Conservation (phyloP, 352 stramenopile species). For the Pythium pectinolyticum region DNA sequence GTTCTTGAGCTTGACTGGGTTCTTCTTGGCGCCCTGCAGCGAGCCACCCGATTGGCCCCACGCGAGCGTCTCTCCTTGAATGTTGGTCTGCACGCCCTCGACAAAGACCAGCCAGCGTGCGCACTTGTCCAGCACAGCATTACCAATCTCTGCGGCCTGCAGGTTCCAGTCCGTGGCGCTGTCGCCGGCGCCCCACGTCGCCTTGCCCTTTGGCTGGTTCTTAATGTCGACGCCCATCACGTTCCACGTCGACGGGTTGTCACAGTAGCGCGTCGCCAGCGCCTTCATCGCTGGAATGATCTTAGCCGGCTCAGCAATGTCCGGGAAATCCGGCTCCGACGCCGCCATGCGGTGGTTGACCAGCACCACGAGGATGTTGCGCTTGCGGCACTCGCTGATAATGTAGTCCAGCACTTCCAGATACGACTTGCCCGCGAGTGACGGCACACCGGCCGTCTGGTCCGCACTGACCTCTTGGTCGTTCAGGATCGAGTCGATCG, state of each 20-base stretch:
- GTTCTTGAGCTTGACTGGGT: slow-evolving; percentile 65
- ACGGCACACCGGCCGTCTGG: slow-evolving; percentile 43
- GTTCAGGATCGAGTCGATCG: slow-evolving; percentile 62
- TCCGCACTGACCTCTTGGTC: slow-evolving; percentile 43
- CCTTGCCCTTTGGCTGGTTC: slow-evolving; percentile 72
- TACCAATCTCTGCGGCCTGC: slow-evolving; percentile 61
- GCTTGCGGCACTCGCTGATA: slow-evolving; percentile 49
- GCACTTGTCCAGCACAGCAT: slow-evolving; percentile 63
- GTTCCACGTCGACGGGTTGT: slow-evolving; percentile 65
- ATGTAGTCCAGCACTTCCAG: slow-evolving; percentile 61
- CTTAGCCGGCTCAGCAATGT: slow-evolving; percentile 50
- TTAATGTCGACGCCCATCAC: slow-evolving; percentile 78
- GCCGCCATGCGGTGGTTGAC: slow-evolving; percentile 65
- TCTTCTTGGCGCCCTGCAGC: slow-evolving; percentile 55
- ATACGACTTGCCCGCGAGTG: slow-evolving; percentile 53
- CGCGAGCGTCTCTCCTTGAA: slow-evolving; percentile 49
- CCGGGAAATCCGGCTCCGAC: slow-evolving; percentile 54
- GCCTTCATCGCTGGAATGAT: slow-evolving; percentile 57
- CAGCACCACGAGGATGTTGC: slow-evolving; percentile 74
- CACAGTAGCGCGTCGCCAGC: slow-evolving; percentile 60
- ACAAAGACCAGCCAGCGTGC: slow-evolving; percentile 69
- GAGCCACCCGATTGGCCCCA: slow-evolving; percentile 67
- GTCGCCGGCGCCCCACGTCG: slow-evolving; percentile 63
- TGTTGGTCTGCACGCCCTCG: slow-evolving; percentile 72
- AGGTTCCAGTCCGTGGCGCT: slow-evolving; percentile 66